Evolutionary conservation across 805 yeast species (phyloP).

Genomic region (Hanseniaspora nectarophila): DNA sequence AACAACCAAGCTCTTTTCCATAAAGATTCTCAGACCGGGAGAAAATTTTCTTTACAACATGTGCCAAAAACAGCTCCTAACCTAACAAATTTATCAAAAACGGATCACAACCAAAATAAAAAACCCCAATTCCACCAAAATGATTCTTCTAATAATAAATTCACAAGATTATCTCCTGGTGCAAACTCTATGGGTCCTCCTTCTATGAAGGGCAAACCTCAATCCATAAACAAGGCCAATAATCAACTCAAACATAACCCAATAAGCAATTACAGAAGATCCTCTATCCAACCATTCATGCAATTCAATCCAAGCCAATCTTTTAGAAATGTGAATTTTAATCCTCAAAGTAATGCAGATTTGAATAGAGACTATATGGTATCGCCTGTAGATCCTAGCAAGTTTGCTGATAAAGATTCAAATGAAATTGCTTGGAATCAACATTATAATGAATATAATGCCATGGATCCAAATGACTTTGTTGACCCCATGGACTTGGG

Average conservation of each 20-base stretch:
- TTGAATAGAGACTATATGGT: constrained; percentile 27
- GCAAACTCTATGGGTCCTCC: constrained; percentile 13
- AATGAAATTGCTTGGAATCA: constrained; percentile 15
- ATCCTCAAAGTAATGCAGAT: neutral
- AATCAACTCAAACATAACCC: neutral
- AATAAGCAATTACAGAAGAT: constrained; percentile 9
- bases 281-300: constrained; percentile 13
- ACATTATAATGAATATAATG: neutral
- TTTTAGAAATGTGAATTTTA: constrained; percentile 7
- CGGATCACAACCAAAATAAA: constrained; percentile 2
- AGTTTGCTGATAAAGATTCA: constrained; percentile 14
- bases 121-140: constrained; percentile 16
- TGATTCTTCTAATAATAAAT: constrained; percentile 16
- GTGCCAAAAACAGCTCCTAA: constrained; percentile 8
- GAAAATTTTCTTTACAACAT: constrained; percentile 5
- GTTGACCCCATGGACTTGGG: neutral
- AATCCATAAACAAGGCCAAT: constrained; percentile 15
- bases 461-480: neutral
- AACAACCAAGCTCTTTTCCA: constrained; percentile 12
- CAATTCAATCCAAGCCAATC: constrained; percentile 6
- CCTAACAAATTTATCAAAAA: neutral
- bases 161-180: constrained; percentile 11
- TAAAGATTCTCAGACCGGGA: neutral
- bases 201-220: constrained; percentile 14
- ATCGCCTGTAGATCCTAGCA: constrained; percentile 20